Evolutionary conservation across 495 filamentous ascomycete species (phyloP), one percentile per base, ranked within the genome.

Genomic region (Penicillium daleae): DNA sequence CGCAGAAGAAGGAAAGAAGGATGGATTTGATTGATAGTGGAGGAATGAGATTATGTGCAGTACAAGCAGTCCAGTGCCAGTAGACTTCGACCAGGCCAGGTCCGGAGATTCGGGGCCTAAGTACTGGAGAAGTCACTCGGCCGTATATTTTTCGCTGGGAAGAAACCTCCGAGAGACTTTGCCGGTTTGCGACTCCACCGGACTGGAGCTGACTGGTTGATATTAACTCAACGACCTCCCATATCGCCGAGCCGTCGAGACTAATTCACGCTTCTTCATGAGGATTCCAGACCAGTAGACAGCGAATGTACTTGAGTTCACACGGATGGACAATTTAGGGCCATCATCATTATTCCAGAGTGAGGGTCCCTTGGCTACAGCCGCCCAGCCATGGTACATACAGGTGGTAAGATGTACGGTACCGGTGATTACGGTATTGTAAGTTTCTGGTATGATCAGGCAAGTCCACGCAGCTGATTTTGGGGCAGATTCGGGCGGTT

Each of bases 11-110:
- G 68, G 62, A 68, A 64, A 56, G 65, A 62, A 66, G 62, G 60
- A 61, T 67, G 61, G 73, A 69, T 57, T 67, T 67, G 66, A 71
- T 67, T 67, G 66, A 71, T 60, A 68, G 63, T 62, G 64, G 67
- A 71, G 56, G 50, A 69, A 63, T 50, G 64, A 65, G 63, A 71
- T 67, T 71, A 69, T 61, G 65, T 64, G 63, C 63, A 67, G 69
- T 53, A 70, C 61, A 15, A 67, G 24, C 22, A 51, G 26, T 51
- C 27, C 22, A 50, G 48, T 29, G 6, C 52, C 13, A 2, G 32
- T 35, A 22, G 31, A 12, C 33, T 56, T 35, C 32, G 69, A 68
- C 59, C 42, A 35, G 54, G 27, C 54, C 48, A 32, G 49, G 49
- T 54, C 31, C 46, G 33, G 33, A 26, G 19, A 33, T 32, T 29